These are phyloP conservation scores for Camelina neglecta DNA, from an alignment of 345 rosid genomes.

Conservation along the genomic window DNA sequence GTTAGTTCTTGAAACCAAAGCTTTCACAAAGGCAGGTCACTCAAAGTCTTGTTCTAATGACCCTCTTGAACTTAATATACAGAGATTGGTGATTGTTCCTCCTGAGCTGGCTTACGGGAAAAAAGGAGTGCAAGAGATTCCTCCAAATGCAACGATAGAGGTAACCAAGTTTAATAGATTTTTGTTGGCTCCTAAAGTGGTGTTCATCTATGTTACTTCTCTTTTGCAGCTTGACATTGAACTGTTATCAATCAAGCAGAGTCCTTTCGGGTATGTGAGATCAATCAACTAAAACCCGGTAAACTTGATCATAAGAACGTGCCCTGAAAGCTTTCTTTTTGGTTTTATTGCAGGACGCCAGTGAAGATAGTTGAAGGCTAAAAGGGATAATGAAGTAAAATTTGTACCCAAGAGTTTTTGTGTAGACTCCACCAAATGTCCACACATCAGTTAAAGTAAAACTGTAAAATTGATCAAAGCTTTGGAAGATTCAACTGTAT, in stretches of 20 bases:
- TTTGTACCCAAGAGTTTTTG: neutral
- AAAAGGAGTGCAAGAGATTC: constrained; percentile 96
- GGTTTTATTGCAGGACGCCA: constrained; percentile 61
- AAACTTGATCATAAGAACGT: neutral
- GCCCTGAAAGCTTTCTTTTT: neutral
- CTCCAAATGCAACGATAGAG: constrained; percentile 97
- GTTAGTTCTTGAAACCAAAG: constrained; percentile 47
- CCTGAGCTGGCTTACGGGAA: constrained; percentile 94
- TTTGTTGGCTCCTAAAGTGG: constrained; percentile 11
- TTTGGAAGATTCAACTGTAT: constrained; percentile 24
- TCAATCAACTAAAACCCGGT: neutral
- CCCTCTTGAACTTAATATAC: constrained; percentile 6
- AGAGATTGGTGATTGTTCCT: constrained; percentile 87
- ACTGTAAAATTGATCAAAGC: neutral
- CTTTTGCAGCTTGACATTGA: constrained; percentile 82
- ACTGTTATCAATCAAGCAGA: constrained; percentile 83
- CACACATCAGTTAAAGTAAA: neutral
- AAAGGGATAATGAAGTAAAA: constrained; percentile 20
- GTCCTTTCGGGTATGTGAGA: constrained; percentile 78
- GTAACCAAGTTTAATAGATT: constrained; percentile 40
- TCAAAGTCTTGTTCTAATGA: constrained; percentile 14
- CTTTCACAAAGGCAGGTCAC: constrained; percentile 1
- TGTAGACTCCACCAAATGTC: constrained; percentile 14
- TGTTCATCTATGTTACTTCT: constrained; percentile 14
- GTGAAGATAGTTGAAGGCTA: constrained; percentile 87